These are phyloP conservation scores for Psophocarpus tetragonolobus DNA, from an alignment of 306 rosid genomes.

Conservation along the genomic window DNA sequence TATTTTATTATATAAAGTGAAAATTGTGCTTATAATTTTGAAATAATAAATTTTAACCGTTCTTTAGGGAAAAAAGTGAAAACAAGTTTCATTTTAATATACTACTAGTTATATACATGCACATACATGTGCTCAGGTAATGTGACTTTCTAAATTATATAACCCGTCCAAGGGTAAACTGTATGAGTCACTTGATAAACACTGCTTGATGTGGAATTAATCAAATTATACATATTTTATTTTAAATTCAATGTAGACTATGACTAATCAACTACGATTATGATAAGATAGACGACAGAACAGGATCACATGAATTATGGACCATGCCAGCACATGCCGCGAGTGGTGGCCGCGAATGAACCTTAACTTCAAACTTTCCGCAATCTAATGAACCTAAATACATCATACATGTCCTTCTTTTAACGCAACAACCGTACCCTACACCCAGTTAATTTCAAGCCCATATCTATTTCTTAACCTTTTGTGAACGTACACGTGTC, in stretches of 20 bases:
- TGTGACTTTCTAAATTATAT: neutral
- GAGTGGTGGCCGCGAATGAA: neutral
- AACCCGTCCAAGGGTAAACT: neutral
- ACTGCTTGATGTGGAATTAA: neutral
- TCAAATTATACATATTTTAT: neutral
- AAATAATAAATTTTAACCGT: neutral
- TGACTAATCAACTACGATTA: neutral
- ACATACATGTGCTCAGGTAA: neutral
- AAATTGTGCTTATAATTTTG: neutral
- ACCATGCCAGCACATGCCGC: constrained; percentile 9
- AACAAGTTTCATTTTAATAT: neutral
- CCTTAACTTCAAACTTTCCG: constrained; percentile 37
- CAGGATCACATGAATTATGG: constrained; percentile 33
- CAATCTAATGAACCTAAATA: constrained; percentile 16
- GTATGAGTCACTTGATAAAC: neutral
- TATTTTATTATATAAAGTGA: neutral
- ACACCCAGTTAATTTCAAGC: neutral
- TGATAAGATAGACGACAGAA: neutral
- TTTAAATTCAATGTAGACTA: neutral
- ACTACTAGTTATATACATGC: neutral
- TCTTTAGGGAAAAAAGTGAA: neutral
- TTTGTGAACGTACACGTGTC: neutral
- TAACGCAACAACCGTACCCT: neutral
- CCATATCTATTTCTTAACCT: neutral
- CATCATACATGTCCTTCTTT: neutral